Conservation (phyloP, 768 basidiomycete species). For the Galerina marginata region DNA sequence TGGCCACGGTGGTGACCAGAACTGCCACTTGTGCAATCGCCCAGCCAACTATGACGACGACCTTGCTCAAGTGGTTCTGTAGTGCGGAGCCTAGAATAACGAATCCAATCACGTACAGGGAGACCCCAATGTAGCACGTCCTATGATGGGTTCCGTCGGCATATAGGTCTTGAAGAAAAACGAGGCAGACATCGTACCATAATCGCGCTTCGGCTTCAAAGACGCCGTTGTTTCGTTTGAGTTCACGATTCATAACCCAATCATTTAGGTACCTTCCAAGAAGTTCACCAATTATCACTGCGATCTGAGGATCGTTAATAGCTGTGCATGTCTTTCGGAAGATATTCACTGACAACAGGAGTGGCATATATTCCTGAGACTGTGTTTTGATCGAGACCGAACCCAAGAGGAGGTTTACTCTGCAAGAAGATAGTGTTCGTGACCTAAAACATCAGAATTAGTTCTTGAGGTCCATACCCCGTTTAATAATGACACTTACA, state of each 20-base stretch:
- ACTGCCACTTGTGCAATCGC: slow-evolving; percentile 60
- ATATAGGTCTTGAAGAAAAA: background rate
- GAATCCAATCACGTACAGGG: slow-evolving; percentile 67
- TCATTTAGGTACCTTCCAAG: slow-evolving; percentile 60
- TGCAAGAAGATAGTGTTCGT: slow-evolving; percentile 73
- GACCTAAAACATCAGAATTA: slow-evolving; percentile 41
- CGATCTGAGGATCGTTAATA: slow-evolving; percentile 38
- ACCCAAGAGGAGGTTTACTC: slow-evolving; percentile 57
- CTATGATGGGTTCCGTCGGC: slow-evolving; percentile 31
- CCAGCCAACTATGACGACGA: slow-evolving; percentile 70
- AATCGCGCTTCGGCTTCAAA: slow-evolving; percentile 67
- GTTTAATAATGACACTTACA: slow-evolving; percentile 31
- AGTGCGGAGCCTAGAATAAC: slow-evolving; percentile 60
- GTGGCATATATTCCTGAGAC: slow-evolving; percentile 61
- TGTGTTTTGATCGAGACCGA: slow-evolving; percentile 52
- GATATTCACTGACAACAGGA: slow-evolving; percentile 48
- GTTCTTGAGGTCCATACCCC: background rate
- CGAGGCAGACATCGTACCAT: slow-evolving; percentile 41
- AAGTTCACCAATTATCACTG: slow-evolving; percentile 58
- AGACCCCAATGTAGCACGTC: slow-evolving; percentile 65
- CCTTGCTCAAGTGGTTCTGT: slow-evolving; percentile 56
- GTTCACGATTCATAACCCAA: slow-evolving; percentile 50
- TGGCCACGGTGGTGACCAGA: slow-evolving; percentile 66
- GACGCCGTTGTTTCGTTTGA: slow-evolving; percentile 58
- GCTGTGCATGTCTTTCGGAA: background rate